Evolutionary conservation across 495 filamentous ascomycete species (phyloP).

Genomic region (Talaromyces nanjingensis): DNA sequence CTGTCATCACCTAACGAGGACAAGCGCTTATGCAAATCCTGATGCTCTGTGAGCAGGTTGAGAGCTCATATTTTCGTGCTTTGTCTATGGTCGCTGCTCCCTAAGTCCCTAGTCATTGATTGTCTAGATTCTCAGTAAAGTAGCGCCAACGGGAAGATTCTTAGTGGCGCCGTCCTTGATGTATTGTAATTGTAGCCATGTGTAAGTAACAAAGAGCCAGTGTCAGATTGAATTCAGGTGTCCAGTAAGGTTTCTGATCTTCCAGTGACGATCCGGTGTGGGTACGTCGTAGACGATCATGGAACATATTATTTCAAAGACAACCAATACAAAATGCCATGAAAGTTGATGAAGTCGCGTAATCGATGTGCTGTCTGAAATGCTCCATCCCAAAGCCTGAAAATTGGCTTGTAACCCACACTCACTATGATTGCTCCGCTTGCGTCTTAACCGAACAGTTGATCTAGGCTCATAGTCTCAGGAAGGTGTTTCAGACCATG

Average conservation of each 20-base stretch:
- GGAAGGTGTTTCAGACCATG: neutral
- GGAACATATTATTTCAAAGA: neutral
- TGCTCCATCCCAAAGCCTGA: neutral
- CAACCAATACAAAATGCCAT: too few species aligned
- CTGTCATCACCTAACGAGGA: slow-evolving; percentile 4
- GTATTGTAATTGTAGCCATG: neutral
- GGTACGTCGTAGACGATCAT: neutral
- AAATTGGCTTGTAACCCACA: neutral
- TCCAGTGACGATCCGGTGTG: neutral
- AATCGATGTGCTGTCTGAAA: neutral
- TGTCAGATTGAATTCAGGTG: neutral
- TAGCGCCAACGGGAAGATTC: neutral
- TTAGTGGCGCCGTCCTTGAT: neutral
- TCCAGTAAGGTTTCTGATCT: neutral
- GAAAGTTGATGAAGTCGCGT: too few species aligned
- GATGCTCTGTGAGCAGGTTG: neutral
- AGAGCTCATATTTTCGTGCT: slow-evolving; percentile 1
- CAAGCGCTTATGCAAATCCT: neutral
- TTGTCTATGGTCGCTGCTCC: neutral
- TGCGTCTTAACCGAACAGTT: neutral
- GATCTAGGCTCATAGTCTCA: neutral
- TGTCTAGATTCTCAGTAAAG: neutral
- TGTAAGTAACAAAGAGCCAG: neutral
- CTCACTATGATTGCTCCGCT: neutral
- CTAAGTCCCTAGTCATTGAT: neutral